Evolutionary conservation across 73 alveolate species (phyloP).

Genomic region (Tetrahymena elliotti): DNA sequence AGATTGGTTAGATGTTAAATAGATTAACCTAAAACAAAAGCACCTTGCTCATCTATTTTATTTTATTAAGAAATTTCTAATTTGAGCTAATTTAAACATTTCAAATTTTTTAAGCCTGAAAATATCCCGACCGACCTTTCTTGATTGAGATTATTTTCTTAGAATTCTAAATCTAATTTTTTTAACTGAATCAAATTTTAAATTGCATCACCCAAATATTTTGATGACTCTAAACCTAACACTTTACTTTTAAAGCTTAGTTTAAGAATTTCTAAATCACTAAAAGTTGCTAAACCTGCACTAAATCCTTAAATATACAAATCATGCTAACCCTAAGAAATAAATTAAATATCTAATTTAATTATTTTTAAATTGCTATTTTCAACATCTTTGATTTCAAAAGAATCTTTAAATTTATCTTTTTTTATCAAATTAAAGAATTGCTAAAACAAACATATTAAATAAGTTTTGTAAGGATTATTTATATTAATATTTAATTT

Average conservation of each 20-base stretch:
- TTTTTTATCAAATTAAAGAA: too few relatives aligned
- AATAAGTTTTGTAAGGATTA: background rate
- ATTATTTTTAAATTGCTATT: too few relatives aligned
- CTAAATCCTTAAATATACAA: background rate
- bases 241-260: background rate
- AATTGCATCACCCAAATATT: background rate
- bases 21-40: background rate
- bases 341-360: background rate
- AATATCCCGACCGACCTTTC: background rate
- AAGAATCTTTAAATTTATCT: background rate
- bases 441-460: background rate
- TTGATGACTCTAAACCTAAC: background rate
- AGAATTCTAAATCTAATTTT: too few relatives aligned
- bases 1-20: background rate
- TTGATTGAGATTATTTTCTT: background rate
- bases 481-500: too few relatives aligned
- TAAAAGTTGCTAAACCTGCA: background rate
- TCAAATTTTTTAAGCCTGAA: background rate
- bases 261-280: background rate
- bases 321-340: too few relatives aligned
- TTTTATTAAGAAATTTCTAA: too few relatives aligned
- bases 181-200: too few relatives aligned
- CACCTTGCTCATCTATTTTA: background rate
- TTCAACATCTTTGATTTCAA: too few relatives aligned
- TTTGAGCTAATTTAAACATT: too few relatives aligned